phyloP scores from a whole-genome alignment of 2,329 filamentous ascomycete genomes.

The Fusarium pseudoanthophilum region DNA sequence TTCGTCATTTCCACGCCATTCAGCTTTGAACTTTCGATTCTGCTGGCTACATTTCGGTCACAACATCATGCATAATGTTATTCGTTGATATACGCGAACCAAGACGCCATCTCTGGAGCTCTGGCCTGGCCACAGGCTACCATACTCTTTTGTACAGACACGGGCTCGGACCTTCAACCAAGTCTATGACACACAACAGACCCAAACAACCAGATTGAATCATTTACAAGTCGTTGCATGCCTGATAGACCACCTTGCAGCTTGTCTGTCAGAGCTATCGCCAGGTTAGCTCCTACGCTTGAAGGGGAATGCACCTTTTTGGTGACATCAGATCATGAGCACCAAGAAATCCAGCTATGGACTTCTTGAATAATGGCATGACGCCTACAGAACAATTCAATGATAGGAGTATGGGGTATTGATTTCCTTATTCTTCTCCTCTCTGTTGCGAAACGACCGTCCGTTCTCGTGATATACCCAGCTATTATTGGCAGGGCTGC shows the following conservation, averaged over 20 bases:
- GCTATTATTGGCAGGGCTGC: neutral
- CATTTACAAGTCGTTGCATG: neutral
- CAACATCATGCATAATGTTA: neutral
- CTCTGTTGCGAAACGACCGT: neutral
- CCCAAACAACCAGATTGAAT: neutral
- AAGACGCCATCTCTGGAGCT: constrained; percentile 8
- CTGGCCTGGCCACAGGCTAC: neutral
- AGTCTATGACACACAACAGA: neutral
- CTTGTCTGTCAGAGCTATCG: neutral
- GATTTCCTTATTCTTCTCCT: neutral
- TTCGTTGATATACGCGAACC: constrained; percentile 27
- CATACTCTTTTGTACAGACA: neutral
- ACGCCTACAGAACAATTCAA: neutral
- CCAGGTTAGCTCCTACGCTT: neutral
- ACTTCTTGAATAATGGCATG: neutral
- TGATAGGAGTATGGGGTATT: neutral
- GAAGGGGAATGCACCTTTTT: neutral
- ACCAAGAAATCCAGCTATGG: neutral
- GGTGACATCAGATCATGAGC: neutral
- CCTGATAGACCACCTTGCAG: neutral
- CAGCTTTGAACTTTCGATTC: neutral
- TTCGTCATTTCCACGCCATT: neutral
- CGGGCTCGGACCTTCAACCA: neutral
- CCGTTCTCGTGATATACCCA: neutral
- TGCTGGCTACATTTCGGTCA: neutral